Evolutionary conservation across 441 rosid genomes (phyloP).

Genomic region (Theobroma grandiflorum): DNA sequence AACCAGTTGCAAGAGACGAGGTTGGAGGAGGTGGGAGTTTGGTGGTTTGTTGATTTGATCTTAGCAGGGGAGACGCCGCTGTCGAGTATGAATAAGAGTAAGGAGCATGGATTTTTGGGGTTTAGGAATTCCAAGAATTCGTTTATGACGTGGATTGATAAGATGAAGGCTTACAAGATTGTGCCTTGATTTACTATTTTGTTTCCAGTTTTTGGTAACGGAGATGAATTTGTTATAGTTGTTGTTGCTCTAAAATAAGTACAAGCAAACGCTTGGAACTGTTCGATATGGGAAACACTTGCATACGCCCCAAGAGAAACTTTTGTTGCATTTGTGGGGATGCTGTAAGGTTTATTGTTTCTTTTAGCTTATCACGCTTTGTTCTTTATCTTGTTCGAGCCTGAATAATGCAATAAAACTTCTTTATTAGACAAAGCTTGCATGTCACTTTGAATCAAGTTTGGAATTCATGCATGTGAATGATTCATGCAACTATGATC

Average conservation of each 20-base stretch:
- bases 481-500: no score
- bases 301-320: background rate
- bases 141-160: slow-evolving; percentile 71
- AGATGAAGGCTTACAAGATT: slow-evolving; percentile 69
- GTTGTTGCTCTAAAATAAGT: slow-evolving; percentile 6
- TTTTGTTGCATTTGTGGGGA: background rate
- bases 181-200: slow-evolving; percentile 54
- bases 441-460: no score
- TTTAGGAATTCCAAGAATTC: slow-evolving; percentile 82
- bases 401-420: no score
- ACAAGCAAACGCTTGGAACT: background rate
- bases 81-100: slow-evolving; percentile 78
- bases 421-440: no score
- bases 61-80: slow-evolving; percentile 32
- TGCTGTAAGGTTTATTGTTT: no score
- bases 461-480: no score
- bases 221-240: background rate
- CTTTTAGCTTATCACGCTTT: no score
- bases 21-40: slow-evolving; percentile 59
- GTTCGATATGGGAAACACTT: background rate
- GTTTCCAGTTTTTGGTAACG: background rate
- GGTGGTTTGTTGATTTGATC: slow-evolving; percentile 70
- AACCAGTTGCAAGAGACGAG: slow-evolving; percentile 58
- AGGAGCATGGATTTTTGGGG: slow-evolving; percentile 84
- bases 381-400: no score